Conservation (phyloP, 176 grass and related monocot genomes). For the Paspalum vaginatum region DNA sequence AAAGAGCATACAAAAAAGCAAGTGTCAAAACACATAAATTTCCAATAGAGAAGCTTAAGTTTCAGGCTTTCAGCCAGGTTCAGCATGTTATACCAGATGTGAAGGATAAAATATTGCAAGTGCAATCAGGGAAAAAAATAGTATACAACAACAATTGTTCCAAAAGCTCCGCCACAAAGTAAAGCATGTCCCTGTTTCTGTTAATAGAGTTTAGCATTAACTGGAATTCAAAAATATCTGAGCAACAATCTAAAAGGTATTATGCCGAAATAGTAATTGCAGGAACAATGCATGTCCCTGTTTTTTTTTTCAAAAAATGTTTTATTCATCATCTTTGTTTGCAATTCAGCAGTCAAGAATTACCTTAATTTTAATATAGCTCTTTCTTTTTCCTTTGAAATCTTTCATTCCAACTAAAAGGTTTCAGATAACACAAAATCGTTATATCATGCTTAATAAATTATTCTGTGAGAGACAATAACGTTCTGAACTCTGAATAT, state of each 20-base stretch:
- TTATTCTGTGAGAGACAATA: conserved; percentile 18
- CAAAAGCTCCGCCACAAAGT: background rate
- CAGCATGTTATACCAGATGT: background rate
- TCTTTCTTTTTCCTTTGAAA: conserved; percentile 9
- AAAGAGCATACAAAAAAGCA: background rate
- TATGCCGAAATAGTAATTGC: conserved; percentile 5
- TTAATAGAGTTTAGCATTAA: background rate
- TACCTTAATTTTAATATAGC: conserved; percentile 4
- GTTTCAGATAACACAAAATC: background rate
- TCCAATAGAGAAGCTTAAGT: background rate
- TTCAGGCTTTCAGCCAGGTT: conserved; percentile 9
- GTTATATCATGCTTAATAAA: background rate
- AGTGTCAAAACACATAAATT: background rate
- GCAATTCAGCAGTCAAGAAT: background rate
- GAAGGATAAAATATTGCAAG: background rate
- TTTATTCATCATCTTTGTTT: background rate
- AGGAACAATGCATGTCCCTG: background rate
- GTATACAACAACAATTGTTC: background rate
- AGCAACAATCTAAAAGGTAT: background rate
- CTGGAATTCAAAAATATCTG: background rate
- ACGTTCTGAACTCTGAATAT: background rate
- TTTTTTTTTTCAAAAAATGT: background rate
- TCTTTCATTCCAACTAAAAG: background rate
- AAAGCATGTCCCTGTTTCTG: background rate
- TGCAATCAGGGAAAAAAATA: background rate